Evolutionary conservation across 2,329 filamentous ascomycete genomes (phyloP).

Genomic region (Botrytis tulipae): DNA sequence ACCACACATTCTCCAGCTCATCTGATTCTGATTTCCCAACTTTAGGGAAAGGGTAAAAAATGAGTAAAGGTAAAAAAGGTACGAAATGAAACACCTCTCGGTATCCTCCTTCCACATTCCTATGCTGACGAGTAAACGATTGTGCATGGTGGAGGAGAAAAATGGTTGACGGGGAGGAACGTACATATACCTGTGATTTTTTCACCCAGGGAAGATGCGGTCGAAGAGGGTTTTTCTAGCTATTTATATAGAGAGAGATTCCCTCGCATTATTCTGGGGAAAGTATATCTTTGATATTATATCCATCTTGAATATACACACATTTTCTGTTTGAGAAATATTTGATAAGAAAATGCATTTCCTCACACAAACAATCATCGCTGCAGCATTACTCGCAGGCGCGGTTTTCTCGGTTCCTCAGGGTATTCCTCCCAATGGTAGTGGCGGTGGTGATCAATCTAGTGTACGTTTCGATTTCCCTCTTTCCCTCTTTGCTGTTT

Average conservation of each 20-base stretch:
- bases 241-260: background rate
- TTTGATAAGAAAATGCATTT: background rate
- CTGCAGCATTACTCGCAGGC: background rate
- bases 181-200: background rate
- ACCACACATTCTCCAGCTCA: background rate
- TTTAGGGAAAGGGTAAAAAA: too few relatives aligned
- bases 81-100: background rate
- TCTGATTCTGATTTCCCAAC: background rate
- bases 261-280: background rate
- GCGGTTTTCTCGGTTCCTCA: background rate
- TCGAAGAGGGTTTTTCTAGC: background rate
- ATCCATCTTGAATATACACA: background rate
- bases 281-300: background rate
- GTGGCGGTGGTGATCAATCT: background rate
- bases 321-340: too few relatives aligned
- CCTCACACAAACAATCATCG: background rate
- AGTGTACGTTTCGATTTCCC: background rate
- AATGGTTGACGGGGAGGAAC: background rate
- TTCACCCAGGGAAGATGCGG: background rate
- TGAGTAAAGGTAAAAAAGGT: background rate
- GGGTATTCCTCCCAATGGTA: background rate
- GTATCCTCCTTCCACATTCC: background rate
- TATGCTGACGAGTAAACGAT: background rate
- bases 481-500: accelerated
- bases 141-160: background rate